Base-by-base conservation (phyloP, 805 yeast species). In the Barnettozyma sucrosica region DNA sequence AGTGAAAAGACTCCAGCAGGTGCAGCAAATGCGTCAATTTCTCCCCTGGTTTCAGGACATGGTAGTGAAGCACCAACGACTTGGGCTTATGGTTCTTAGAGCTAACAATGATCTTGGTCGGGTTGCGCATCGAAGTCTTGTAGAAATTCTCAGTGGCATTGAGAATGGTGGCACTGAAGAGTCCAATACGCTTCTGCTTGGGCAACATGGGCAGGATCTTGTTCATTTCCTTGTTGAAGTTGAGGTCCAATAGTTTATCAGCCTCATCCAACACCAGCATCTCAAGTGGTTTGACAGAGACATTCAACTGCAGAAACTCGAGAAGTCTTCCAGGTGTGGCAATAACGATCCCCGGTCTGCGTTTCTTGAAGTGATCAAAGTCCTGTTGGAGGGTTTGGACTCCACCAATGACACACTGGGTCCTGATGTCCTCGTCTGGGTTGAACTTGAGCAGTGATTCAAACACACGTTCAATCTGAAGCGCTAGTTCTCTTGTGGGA, bases 271-370 rank as follows among this genome's bases (percentile, higher is more conserved):
- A 64, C 5, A 93, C 81, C 11, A 87, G 74, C 34, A 85, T 76
- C 54, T 88, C 95, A 44, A 89, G 74, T 4, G 84, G 73, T 5
- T 69, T 67, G 0, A 89, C 75, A 52, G 77, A 78, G 4, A 89
- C 84, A 21, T 70, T 66, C 7, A 61, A 54, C 10, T 77, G 67
- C 19, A 90, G 61, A 57, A 93, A 81, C 51, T 93, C 97, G 14
- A 82, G 64, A 21, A 87, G 61, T 56, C 98, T 75, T 5, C 99
- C 99, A 0, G 98, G 98, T 0, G 98, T 93, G 0, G 95, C 97
- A 10, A 93, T 79, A 16, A 93, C 54, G 24, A 93, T 79, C 36
- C 86, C 90, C 1, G 97, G 92, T 50, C 69, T 71, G 1, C 66
- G 58, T 8, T 68, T 67, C 18, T 76, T 55, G 59, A 83, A 89